Percentiles rank a stretch among this genome's conserved stretches.
These are phyloP conservation scores for Lepiota subincarnata DNA, from an alignment of 768 basidiomycete species.

Conservation along the genomic window DNA sequence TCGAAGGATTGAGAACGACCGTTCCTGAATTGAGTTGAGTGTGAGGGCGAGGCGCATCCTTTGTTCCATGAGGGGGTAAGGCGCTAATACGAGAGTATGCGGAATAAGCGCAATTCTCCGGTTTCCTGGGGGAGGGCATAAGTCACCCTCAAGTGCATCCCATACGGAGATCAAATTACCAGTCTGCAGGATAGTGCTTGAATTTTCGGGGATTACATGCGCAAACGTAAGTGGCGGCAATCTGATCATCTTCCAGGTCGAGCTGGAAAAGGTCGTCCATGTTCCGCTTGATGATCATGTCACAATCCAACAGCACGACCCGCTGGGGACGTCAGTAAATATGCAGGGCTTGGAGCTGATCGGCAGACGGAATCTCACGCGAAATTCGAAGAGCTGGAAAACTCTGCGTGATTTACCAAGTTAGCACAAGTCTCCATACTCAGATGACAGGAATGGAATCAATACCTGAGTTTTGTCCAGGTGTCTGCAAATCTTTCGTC, in stretches of 20 bases:
- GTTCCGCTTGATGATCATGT: conserved; percentile 80
- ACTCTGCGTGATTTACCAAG: conserved; percentile 28
- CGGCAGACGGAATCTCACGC: conserved; percentile 37
- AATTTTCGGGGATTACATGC: conserved; percentile 90
- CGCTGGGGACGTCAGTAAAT: conserved; percentile 39
- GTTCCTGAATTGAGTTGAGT: conserved; percentile 87
- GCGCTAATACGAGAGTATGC: conserved; percentile 43
- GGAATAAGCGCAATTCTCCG: conserved; percentile 88
- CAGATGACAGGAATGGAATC: neutral
- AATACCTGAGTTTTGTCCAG: conserved; percentile 64
- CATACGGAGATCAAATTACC: conserved; percentile 42
- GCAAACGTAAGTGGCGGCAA: conserved; percentile 88
- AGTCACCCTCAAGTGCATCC: conserved; percentile 7
- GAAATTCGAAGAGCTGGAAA: conserved; percentile 66
- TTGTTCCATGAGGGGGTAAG: conserved; percentile 28
- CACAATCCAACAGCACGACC: conserved; percentile 78
- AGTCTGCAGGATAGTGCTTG: conserved; percentile 84
- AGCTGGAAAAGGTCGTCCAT: conserved; percentile 77
- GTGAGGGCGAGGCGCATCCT: conserved; percentile 64
- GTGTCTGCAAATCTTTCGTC: conserved; percentile 62
- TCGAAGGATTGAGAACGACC: conserved; percentile 79
- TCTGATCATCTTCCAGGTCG: conserved; percentile 59
- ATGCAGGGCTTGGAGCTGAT: neutral
- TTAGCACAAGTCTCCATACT: neutral
- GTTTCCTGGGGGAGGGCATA: conserved; percentile 54